Base-by-base conservation (phyloP, 2,329 filamentous ascomycete genomes). In the Zasmidium angulare region DNA sequence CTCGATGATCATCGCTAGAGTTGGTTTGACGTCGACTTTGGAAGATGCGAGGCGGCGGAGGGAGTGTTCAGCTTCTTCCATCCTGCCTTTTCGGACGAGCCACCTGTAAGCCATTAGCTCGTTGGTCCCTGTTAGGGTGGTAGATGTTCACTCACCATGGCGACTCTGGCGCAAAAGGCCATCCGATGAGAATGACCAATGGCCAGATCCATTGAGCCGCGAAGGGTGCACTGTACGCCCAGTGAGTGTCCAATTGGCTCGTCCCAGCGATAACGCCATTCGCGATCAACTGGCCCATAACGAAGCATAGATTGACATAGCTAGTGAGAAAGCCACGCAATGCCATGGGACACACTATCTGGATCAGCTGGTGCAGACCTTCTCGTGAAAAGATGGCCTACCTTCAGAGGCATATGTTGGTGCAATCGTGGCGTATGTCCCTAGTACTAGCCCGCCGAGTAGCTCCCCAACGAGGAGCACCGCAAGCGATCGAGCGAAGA, bases 241-340 rank as follows among this genome's bases (percentile, higher is more conserved):
- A 81, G 51, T 76, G 71, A 24, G 56, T 66, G 23, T 67, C 63
- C 1, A 69, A 62, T 17, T 62, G 56, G 9, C 64, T 71, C 2
- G 74, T 74, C 1, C 71, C 75, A 7, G 72, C 72, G 11, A 74
- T 72, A 1, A 77, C 70, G 3, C 75, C 75, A 24, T 75, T 76
- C 12, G 74, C 83, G 1, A 87, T 74, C 3, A 87, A 77, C 67
- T 87, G 84, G 0, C 85, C 85, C 19, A 84, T 84, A 46, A 86
- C 84, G 72, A 86, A 87, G 66, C 84, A 86, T 40, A 87, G 73
- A 65, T 86, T 87, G 58, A 86, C 81, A 58, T 82, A 87, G 31
- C 81, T 81, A 0, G 84, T 86, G 21, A 86, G 72, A 48, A 83
- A 78, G 24, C 82, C 83, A 24, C 85, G 79, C 43, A 88, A 77